phyloP scores from a whole-genome alignment of 805 yeast species.

The Debaryomyces maramus region DNA sequence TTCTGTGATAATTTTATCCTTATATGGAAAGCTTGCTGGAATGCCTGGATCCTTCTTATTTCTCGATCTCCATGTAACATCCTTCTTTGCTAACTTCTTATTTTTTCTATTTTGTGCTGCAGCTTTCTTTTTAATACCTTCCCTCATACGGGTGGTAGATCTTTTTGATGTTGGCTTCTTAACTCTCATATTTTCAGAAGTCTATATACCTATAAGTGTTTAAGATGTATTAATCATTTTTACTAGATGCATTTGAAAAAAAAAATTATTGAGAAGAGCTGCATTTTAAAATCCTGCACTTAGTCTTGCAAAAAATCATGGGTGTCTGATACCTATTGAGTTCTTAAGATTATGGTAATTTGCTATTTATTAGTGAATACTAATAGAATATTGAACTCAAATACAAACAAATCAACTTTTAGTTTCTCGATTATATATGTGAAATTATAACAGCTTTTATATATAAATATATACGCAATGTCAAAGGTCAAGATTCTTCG shows the following conservation, averaged over 20 bases:
- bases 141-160: conserved; percentile 87
- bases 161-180: conserved; percentile 80
- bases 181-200: conserved; percentile 39
- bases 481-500: conserved; percentile 8
- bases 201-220: neutral
- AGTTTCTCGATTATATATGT: no score
- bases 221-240: neutral
- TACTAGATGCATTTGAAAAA: neutral
- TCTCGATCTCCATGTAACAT: conserved; percentile 90
- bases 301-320: no score
- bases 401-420: no score
- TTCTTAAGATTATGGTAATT: no score
- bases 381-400: no score
- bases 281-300: conserved; percentile 1
- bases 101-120: conserved; percentile 88
- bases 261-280: conserved; percentile 7
- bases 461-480: no score
- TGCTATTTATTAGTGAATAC: no score
- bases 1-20: conserved; percentile 73
- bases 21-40: conserved; percentile 93
- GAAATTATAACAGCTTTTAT: no score
- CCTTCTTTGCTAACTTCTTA: conserved; percentile 79
- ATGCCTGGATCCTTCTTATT: conserved; percentile 88
- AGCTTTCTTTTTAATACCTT: conserved; percentile 95
- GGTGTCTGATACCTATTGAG: no score